Conservation (phyloP, 306 rosid genomes). For the Prunus mira region DNA sequence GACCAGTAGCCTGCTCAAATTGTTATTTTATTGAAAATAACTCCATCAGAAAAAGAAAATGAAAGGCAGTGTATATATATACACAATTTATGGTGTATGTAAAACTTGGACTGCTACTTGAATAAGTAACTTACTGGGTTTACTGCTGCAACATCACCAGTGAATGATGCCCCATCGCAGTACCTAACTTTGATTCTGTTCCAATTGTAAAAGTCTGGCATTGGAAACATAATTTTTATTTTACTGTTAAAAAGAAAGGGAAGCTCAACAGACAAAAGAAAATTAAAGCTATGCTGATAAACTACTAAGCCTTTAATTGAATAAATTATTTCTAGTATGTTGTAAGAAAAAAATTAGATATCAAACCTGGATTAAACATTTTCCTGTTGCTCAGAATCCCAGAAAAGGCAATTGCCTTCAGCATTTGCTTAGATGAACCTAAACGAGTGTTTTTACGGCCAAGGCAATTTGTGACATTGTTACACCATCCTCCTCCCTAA, state of each 20-base stretch:
- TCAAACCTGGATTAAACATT: slow-evolving; percentile 74
- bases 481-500: slow-evolving; percentile 99
- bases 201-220: slow-evolving; percentile 87
- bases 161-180: slow-evolving; percentile 93
- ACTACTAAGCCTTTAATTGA: neutral
- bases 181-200: slow-evolving; percentile 83
- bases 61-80: neutral
- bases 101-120: slow-evolving; percentile 6
- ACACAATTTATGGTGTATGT: neutral
- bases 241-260: neutral
- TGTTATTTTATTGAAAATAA: neutral
- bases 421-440: slow-evolving; percentile 85
- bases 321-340: too few relatives aligned
- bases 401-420: slow-evolving; percentile 56
- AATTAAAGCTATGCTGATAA: neutral
- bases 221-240: slow-evolving; percentile 1
- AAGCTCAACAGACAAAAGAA: slow-evolving; percentile 1
- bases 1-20: slow-evolving; percentile 60
- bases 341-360: neutral
- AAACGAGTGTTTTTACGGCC: slow-evolving; percentile 64
- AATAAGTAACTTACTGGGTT: slow-evolving; percentile 64
- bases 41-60: neutral
- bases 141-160: slow-evolving; percentile 80
- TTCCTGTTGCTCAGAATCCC: slow-evolving; percentile 56
- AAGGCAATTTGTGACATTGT: slow-evolving; percentile 80